phyloP scores from a whole-genome alignment of 345 rosid genomes.

The Citrus maxima region DNA sequence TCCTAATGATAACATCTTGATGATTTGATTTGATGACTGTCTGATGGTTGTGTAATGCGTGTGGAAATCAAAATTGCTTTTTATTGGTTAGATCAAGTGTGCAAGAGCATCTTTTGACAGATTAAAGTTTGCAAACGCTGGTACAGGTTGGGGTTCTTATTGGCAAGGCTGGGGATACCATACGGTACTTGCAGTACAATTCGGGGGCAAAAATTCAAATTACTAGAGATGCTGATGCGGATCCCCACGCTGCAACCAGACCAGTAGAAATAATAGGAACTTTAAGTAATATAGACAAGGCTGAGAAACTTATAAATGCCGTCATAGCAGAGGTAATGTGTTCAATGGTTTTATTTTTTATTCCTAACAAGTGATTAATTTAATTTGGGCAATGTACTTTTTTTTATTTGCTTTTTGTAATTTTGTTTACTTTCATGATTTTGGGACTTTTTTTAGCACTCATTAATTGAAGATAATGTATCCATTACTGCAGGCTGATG shows the following conservation, averaged over 20 bases:
- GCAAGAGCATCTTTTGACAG: not conserved
- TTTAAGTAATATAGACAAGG: conserved; percentile 53
- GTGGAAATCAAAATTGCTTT: not conserved
- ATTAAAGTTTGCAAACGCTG: not conserved
- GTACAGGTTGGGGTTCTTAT: conserved; percentile 88
- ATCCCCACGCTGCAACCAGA: conserved; percentile 63
- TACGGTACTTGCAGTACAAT: conserved; percentile 66
- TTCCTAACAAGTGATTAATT: not conserved
- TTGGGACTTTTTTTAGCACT: not conserved
- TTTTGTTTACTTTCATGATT: not conserved
- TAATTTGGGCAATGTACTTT: not conserved
- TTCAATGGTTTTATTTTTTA: not conserved
- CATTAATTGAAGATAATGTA: not conserved
- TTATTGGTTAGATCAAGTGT: not conserved
- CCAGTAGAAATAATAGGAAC: conserved; percentile 86
- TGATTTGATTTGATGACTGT: not conserved
- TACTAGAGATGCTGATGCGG: conserved; percentile 82
- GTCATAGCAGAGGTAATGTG: conserved; percentile 77
- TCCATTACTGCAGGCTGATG: conserved; percentile 64
- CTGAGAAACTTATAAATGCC: conserved; percentile 80
- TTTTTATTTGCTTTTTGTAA: not conserved
- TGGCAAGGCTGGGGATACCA: conserved; percentile 92
- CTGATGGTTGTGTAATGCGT: not conserved
- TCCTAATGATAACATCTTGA: not conserved
- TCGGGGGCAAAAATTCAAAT: conserved; percentile 96